Base-by-base conservation (phyloP, 2,329 filamentous ascomycete genomes). In the Calonectria pseudoturangicola region DNA sequence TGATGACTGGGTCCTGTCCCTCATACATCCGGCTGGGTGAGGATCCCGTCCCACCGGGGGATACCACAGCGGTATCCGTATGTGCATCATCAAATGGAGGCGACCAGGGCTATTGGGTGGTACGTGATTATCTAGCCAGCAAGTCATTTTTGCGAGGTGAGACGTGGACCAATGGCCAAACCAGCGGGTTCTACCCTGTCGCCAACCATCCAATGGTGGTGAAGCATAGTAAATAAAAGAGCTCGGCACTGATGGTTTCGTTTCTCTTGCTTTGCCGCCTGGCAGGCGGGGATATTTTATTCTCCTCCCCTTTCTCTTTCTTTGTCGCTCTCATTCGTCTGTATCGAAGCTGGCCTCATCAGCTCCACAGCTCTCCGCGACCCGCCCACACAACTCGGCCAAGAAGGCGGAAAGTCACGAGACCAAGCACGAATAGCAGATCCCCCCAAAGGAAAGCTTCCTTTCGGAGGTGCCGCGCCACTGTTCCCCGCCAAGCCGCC, bases 81-180 rank as follows among this genome's bases (percentile, higher is more conserved):
- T 63, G 41, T 63, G 58, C 41, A 63, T 63, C 39, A 47, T 45
- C 54, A 45, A 33, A 56, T 16, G 25, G 48, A 33, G 36, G 25
- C 63, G 63, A 51, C 47, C 12, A 36, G 33, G 54, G 27, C 54
- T 21, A 60, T 60, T 60, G 54, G 54, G 33, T 27, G 36, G n/a
- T 33, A 60, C 12, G 36, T 13, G 41, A 41, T 60, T 41, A 39
- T 25, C 33, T 60, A 21, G 54, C 33, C 54, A 16, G 54, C 45
- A 66, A 43, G 63, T 66, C 63, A 51, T 51, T 39, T 51, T 66
- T 36, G 25, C 30, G 33, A 51, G 33, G 63, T 18, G 63, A 54
- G 51, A 67, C 39, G 16, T 60, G 65, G 65, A 54, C 70, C 66
- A 72, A 72, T 72, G 36, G 70, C 66, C 66, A 60, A 4, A 43